phyloP scores from a whole-genome alignment of 139 green algal species.

The Pleodorina starrii region DNA sequence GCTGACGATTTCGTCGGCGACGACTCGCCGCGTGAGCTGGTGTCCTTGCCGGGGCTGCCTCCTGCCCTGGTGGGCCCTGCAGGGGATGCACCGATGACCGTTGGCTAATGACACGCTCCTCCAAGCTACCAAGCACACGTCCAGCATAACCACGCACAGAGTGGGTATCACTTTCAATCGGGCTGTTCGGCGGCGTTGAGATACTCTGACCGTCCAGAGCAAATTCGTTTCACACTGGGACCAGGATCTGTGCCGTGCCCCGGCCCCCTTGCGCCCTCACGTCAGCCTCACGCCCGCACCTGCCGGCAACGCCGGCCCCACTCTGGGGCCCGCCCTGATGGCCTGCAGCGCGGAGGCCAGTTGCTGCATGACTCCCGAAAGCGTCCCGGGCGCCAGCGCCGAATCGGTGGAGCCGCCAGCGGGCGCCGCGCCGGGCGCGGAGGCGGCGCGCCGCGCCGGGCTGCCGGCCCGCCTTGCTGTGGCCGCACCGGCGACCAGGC shows the following conservation, averaged over 20 bases:
- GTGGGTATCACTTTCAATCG: no score
- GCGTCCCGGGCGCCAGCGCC: not conserved
- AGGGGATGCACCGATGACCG: no score
- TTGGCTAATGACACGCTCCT: no score
- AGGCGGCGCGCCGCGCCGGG: not conserved
- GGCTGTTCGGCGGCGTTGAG: no score
- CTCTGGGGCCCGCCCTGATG: not conserved
- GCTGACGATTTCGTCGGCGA: not conserved
- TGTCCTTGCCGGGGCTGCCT: not conserved
- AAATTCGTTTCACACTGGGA: no score
- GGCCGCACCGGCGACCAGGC: not conserved
- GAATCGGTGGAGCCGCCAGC: not conserved
- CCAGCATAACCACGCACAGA: no score
- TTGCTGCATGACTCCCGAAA: slow-evolving; percentile 14
- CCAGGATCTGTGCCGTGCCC: no score
- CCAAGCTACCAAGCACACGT: no score
- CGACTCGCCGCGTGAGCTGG: not conserved
- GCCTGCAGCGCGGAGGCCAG: slow-evolving; percentile 4
- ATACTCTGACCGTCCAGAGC: no score
- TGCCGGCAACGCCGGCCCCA: not conserved
- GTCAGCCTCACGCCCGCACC: no score
- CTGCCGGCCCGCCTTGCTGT: not conserved
- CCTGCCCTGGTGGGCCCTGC: not conserved
- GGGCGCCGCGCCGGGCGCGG: not conserved
- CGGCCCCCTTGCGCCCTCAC: no score